Conservation (phyloP, 2,329 filamentous ascomycete species). For the Colletotrichum agaves region DNA sequence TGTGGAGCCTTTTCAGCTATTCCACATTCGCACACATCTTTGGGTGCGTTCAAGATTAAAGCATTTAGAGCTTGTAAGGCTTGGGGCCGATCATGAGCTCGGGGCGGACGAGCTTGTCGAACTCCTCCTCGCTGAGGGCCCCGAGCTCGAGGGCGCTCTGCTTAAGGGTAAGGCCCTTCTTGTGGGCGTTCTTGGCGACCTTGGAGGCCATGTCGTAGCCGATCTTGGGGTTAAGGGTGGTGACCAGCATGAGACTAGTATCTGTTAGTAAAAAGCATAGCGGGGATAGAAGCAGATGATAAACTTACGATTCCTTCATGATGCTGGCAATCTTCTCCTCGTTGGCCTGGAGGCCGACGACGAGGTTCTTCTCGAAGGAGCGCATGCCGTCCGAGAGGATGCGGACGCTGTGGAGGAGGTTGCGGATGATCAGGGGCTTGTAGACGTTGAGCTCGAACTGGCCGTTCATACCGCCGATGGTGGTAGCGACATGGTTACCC, state of each 20-base stretch:
- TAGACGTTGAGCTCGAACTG: conserved; percentile 99
- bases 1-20: not conserved
- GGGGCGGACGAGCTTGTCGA: conserved; percentile 88
- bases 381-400: conserved; percentile 92
- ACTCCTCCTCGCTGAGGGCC: conserved; percentile 87
- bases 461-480: conserved; percentile 94
- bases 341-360: conserved; percentile 89
- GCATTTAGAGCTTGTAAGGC: conserved; percentile 62
- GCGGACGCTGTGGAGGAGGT: conserved; percentile 90
- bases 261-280: conserved; percentile 38
- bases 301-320: conserved; percentile 89
- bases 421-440: conserved; percentile 96
- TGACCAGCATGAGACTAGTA: conserved; percentile 94
- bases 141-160: conserved; percentile 93
- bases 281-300: not conserved
- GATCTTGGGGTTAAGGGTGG: conserved; percentile 96
- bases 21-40: conserved; percentile 12
- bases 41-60: not conserved
- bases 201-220: conserved; percentile 98
- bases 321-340: conserved; percentile 91
- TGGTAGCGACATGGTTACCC: conserved; percentile 94
- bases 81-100: conserved; percentile 95
- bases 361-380: conserved; percentile 94
- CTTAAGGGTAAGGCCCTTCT: conserved; percentile 96
- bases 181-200: conserved; percentile 98